A percentile compares a stretch with the other conserved stretches of the same genome.
Evolutionary conservation across 768 basidiomycete species (phyloP).

Genomic region (Pisolithus orientalis): DNA sequence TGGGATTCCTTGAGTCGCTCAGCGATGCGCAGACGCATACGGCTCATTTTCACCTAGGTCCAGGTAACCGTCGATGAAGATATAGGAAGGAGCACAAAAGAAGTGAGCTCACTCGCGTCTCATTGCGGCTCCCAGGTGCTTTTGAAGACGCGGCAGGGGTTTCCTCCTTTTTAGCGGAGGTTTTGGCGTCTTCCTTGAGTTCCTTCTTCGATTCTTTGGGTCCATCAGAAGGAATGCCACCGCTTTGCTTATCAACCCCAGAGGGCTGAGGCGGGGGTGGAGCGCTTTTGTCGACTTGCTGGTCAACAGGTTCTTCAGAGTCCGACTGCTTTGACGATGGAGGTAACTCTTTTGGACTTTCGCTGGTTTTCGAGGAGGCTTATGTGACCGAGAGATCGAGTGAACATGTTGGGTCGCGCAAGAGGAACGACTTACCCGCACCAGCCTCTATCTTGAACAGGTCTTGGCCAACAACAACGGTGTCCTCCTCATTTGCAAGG

Average conservation of each 20-base stretch:
- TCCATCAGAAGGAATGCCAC: slow-evolving; percentile 14
- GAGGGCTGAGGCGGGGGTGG: slow-evolving; percentile 42
- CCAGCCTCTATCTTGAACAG: slow-evolving; percentile 88
- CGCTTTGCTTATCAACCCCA: slow-evolving; percentile 19
- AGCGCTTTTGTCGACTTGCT: slow-evolving; percentile 41
- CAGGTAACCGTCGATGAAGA: background rate
- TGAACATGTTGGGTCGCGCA: background rate
- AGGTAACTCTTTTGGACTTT: slow-evolving; percentile 16
- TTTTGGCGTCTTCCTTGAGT: slow-evolving; percentile 27
- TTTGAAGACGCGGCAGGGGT: slow-evolving; percentile 26
- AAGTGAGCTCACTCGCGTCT: slow-evolving; percentile 65
- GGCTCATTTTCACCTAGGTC: slow-evolving; percentile 89
- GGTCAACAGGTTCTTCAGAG: slow-evolving; percentile 38
- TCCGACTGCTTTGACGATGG: slow-evolving; percentile 33
- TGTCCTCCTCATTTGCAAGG: slow-evolving; percentile 87
- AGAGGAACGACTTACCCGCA: slow-evolving; percentile 41
- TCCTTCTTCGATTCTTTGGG: slow-evolving; percentile 32
- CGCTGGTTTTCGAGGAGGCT: slow-evolving; percentile 27
- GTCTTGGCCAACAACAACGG: slow-evolving; percentile 92
- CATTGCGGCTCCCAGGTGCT: slow-evolving; percentile 56
- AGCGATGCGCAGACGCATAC: slow-evolving; percentile 95
- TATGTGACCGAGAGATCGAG: slow-evolving; percentile 1
- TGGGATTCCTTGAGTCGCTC: slow-evolving; percentile 98
- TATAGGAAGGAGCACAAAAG: background rate
- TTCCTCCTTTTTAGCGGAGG: slow-evolving; percentile 21